Evolutionary conservation across 1,284 basidiomycete genomes (phyloP).

Genomic region (Wolfiporia cocos): DNA sequence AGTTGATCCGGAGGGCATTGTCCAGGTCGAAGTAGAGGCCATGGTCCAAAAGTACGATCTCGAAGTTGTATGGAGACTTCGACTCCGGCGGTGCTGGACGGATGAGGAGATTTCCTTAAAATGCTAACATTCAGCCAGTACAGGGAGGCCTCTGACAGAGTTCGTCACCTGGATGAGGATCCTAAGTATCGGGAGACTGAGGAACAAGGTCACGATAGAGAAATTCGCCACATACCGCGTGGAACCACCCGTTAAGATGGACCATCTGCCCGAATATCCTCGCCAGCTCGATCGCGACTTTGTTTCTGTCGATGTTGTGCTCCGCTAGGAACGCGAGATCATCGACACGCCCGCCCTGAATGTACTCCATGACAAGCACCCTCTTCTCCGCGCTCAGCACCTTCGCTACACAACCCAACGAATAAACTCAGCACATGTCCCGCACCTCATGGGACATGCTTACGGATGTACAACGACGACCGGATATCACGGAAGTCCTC

Average conservation of each 20-base stretch:
- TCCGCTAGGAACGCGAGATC: slow-evolving; percentile 82
- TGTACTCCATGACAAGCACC: slow-evolving; percentile 93
- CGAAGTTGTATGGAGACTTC: slow-evolving; percentile 87
- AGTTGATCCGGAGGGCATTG: slow-evolving; percentile 70
- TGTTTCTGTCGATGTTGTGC: slow-evolving; percentile 89
- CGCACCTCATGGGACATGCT: background rate
- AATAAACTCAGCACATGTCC: background rate
- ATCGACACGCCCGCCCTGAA: slow-evolving; percentile 86
- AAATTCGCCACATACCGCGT: slow-evolving; percentile 45
- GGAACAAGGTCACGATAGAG: background rate
- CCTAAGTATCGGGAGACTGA: slow-evolving; percentile 34
- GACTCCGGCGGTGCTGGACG: slow-evolving; percentile 62
- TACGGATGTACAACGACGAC: slow-evolving; percentile 84
- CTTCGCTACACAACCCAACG: slow-evolving; percentile 36
- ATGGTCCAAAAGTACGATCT: slow-evolving; percentile 89
- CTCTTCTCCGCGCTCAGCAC: slow-evolving; percentile 82
- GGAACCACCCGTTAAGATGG: slow-evolving; percentile 91
- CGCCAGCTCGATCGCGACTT: slow-evolving; percentile 86
- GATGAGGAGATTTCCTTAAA: slow-evolving; percentile 84
- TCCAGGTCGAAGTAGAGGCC: slow-evolving; percentile 91
- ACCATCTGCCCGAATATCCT: slow-evolving; percentile 95
- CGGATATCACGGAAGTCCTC: slow-evolving; percentile 70
- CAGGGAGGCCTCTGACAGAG: too few species aligned
- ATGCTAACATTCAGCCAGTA: background rate
- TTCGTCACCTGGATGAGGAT: slow-evolving; percentile 65